These are phyloP conservation scores for Didymella pomorum DNA, from an alignment of 2,329 filamentous ascomycete genomes.

Conservation along the genomic window DNA sequence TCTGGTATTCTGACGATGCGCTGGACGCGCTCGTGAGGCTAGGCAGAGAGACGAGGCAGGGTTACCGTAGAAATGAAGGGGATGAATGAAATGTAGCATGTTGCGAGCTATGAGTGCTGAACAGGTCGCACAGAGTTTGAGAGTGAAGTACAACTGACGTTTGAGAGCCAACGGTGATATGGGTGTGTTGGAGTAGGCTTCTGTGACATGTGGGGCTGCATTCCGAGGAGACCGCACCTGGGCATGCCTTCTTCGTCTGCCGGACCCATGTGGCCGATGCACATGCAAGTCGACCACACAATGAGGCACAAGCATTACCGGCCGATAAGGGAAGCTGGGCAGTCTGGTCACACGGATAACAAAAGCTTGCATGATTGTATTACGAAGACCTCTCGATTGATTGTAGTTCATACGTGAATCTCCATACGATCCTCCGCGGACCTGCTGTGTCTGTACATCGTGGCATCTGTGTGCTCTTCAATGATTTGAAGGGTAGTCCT, in stretches of 20 bases:
- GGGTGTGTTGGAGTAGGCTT: background rate
- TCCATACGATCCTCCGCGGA: background rate
- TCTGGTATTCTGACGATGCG: conserved; percentile 2
- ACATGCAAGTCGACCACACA: background rate
- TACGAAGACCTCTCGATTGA: conserved; percentile 4
- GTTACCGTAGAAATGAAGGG: background rate
- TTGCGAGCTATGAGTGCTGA: background rate
- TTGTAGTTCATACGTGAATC: conserved; percentile 2
- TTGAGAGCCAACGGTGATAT: conserved; percentile 3
- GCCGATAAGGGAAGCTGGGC: background rate
- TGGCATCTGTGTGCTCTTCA: conserved; percentile 17
- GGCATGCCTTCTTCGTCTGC: background rate
- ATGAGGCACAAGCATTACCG: background rate
- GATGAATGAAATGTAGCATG: background rate
- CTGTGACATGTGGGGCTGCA: conserved; percentile 9
- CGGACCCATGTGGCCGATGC: conserved; percentile 5
- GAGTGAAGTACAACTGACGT: background rate
- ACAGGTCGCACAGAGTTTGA: background rate
- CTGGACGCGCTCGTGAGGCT: background rate
- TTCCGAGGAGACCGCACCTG: conserved; percentile 7
- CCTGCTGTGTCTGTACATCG: conserved; percentile 2
- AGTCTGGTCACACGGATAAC: background rate
- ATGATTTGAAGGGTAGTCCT: background rate
- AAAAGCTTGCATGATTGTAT: background rate
- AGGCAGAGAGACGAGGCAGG: background rate